Evolutionary conservation across 139 green algal genomes (phyloP).

Genomic region (Closterium sp.): DNA sequence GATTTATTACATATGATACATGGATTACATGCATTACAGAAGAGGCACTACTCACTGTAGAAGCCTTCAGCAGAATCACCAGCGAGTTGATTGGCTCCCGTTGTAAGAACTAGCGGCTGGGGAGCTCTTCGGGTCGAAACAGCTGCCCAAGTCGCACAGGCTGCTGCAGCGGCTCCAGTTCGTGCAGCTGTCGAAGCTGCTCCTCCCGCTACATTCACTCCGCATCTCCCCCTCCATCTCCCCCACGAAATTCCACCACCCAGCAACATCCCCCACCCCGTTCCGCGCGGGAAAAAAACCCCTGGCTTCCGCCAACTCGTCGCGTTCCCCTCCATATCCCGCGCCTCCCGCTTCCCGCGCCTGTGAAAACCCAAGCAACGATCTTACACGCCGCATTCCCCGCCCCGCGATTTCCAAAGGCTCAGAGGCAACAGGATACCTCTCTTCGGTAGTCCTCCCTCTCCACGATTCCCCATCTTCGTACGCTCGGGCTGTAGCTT

Average conservation of each 20-base stretch:
- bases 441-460: background rate
- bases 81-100: background rate
- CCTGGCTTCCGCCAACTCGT: background rate
- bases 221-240: background rate
- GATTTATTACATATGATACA: too few relatives aligned
- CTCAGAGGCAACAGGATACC: background rate
- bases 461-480: background rate
- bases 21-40: too few relatives aligned
- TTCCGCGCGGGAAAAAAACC: background rate
- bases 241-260: background rate
- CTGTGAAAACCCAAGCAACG: background rate
- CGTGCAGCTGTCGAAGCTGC: background rate
- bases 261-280: background rate
- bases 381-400: background rate
- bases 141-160: background rate
- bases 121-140: background rate
- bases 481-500: background rate
- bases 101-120: background rate
- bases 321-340: background rate
- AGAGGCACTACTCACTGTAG: background rate
- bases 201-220: background rate
- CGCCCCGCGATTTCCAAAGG: background rate
- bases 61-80: background rate
- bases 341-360: background rate
- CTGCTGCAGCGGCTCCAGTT: background rate